Evolutionary conservation across 2,329 filamentous ascomycete genomes (phyloP), one percentile per base, ranked within the genome.

Genomic region (Diaporthe sp.): DNA sequence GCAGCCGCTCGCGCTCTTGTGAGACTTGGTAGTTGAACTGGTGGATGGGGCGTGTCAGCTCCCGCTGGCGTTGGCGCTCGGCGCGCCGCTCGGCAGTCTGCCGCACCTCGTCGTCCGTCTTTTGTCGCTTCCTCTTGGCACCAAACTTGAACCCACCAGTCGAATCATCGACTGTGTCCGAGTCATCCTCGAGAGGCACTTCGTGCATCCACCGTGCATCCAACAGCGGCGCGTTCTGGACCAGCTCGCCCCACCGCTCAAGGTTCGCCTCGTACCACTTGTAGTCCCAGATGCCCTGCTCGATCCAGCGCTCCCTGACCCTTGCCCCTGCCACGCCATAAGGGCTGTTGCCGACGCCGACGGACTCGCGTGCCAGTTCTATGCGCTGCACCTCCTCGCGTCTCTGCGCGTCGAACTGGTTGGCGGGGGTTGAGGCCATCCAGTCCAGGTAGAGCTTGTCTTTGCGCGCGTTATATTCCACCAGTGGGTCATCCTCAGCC

Each of bases 211-310:
- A 72, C 51, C 5, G 68, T 15, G 31, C 34, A 12, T 28, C 31
- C 22, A 31, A 0, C 10, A 42, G 9, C 2, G 65, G 65, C 4
- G 0, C 25, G 2, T 44, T 63, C 2, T 5, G 13, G 4, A 44
- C 60, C 13, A 1, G 1, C 1, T 63, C 37, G 39, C 60, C 60
- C 2, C 10, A 63, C n/a, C 13, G 8, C 44, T 39, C 4, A 8
- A 20, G 9, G 68, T 44, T 44, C 12, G 17, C 12, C 47, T 61
- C 37, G 22, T 61, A 55, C 78, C 79, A 80, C 7, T 76, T 72
- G 0, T 75, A 20, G 15, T 78, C 71, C 79, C 79, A 79, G 47
- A 80, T 80, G 12, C 77, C 77, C 28, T 79, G 78, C 72, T 79
- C 74, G 12, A 78, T 22, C 79, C 79, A 79, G 6, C 63, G 70